Percentiles rank a stretch among this genome's conserved stretches.
Conservation (phyloP, 164 flowering plant species). For the Dillenia suffruticosa region DNA sequence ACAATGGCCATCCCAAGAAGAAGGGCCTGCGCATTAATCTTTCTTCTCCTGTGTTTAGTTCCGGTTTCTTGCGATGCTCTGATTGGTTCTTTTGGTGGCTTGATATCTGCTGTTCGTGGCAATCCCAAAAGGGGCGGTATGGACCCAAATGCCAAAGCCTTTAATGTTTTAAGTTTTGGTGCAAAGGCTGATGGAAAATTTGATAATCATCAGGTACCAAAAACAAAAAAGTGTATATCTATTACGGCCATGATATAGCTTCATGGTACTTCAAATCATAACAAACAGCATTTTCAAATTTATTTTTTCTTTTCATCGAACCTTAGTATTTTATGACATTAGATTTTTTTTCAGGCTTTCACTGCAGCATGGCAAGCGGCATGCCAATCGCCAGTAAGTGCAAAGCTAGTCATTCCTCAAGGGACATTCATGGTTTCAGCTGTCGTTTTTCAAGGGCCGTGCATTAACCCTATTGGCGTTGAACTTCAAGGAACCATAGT, state of each 20-base stretch:
- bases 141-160: constrained; percentile 17
- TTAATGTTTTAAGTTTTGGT: constrained; percentile 35
- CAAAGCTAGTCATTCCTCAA: constrained; percentile 36
- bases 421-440: constrained; percentile 30
- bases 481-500: constrained; percentile 31
- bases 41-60: constrained; percentile 20
- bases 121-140: background rate
- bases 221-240: background rate
- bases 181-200: constrained; percentile 27
- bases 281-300: background rate
- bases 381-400: constrained; percentile 27
- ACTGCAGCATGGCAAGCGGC: constrained; percentile 41
- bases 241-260: background rate
- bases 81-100: background rate
- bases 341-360: constrained; percentile 33
- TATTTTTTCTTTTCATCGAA: background rate
- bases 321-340: background rate
- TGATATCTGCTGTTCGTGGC: constrained; percentile 2
- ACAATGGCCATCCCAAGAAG: background rate
- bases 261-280: background rate
- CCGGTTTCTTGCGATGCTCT: constrained; percentile 10
- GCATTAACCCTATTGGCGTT: constrained; percentile 32
- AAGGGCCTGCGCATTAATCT: background rate
- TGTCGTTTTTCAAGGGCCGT: constrained; percentile 43
- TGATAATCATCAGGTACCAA: constrained; percentile 12